A percentile compares a stretch with the other conserved stretches of the same genome.
Conservation (phyloP, 805 yeast species). For the Candida ponderosae region DNA sequence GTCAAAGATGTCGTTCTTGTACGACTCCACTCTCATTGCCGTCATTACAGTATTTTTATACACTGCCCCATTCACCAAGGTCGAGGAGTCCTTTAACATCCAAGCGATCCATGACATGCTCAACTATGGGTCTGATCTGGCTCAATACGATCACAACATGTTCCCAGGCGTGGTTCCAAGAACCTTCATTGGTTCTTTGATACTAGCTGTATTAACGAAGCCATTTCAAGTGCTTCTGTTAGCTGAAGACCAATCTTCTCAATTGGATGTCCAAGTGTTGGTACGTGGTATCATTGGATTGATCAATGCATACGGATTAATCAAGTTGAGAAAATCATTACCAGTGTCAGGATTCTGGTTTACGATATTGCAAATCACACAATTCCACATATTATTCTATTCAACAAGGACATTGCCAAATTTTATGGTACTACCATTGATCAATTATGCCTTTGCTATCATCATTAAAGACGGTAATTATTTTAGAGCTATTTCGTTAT, state of each 20-base stretch:
- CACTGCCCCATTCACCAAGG: slow-evolving; percentile 79
- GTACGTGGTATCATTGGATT: slow-evolving; percentile 59
- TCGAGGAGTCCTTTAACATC: slow-evolving; percentile 86
- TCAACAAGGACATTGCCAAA: slow-evolving; percentile 87
- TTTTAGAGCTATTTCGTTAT: slow-evolving; percentile 39
- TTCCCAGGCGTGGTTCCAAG: slow-evolving; percentile 92
- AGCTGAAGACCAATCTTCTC: slow-evolving; percentile 22
- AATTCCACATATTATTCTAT: slow-evolving; percentile 77
- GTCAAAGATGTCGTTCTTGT: slow-evolving; percentile 9
- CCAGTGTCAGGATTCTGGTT: slow-evolving; percentile 45
- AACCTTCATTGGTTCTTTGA: slow-evolving; percentile 66
- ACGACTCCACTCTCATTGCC: slow-evolving; percentile 33
- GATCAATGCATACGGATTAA: slow-evolving; percentile 45
- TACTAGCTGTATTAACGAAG: slow-evolving; percentile 39
- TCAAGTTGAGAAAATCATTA: slow-evolving; percentile 36
- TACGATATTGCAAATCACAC: slow-evolving; percentile 48
- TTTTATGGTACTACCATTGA: slow-evolving; percentile 65
- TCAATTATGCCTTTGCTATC: slow-evolving; percentile 45
- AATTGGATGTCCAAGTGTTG: slow-evolving; percentile 42
- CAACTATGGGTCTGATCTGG: slow-evolving; percentile 44
- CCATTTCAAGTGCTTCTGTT: slow-evolving; percentile 21
- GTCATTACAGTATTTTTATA: slow-evolving; percentile 41
- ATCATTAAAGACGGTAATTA: slow-evolving; percentile 39
- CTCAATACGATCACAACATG: slow-evolving; percentile 58
- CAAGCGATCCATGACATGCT: slow-evolving; percentile 85